Percentiles rank a stretch among this genome's conserved stretches.
Conservation (phyloP, 2,329 filamentous ascomycete genomes). For the Moelleriella libera region DNA sequence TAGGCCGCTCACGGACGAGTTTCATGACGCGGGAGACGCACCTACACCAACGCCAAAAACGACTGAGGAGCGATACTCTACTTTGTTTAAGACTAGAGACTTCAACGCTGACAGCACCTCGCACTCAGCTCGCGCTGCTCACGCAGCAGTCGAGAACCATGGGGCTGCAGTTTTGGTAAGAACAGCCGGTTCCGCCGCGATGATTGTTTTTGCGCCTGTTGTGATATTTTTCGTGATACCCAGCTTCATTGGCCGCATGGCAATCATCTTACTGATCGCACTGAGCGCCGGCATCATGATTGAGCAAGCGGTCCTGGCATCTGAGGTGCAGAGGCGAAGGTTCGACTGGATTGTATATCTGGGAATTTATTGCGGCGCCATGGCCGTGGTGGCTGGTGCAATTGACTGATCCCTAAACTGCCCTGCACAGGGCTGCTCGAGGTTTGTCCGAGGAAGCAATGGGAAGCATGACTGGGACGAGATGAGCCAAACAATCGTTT, state of each 20-base stretch:
- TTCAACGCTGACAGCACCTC: not conserved
- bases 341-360: conserved; percentile 12
- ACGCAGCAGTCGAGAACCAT: not conserved
- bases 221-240: conserved; percentile 43
- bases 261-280: conserved; percentile 38
- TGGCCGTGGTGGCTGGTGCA: conserved; percentile 13
- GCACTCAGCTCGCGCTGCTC: conserved; percentile 1
- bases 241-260: conserved; percentile 41
- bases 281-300: conserved; percentile 23
- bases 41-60: conserved; percentile 11
- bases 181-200: conserved; percentile 6
- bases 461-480: too few species aligned
- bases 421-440: too few species aligned
- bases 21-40: conserved; percentile 7
- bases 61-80: conserved; percentile 2
- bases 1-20: conserved; percentile 2
- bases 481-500: too few species aligned
- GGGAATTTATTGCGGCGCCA: conserved; percentile 19
- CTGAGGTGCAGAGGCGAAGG: conserved; percentile 7
- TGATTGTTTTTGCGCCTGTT: conserved; percentile 37
- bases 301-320: conserved; percentile 11
- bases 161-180: conserved; percentile 1
- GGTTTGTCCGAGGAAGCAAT: too few species aligned
- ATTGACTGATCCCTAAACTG: not conserved
- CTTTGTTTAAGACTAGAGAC: conserved; percentile 2